Conservation (phyloP, 768 basidiomycete genomes). For the Tylopilus sp. region DNA sequence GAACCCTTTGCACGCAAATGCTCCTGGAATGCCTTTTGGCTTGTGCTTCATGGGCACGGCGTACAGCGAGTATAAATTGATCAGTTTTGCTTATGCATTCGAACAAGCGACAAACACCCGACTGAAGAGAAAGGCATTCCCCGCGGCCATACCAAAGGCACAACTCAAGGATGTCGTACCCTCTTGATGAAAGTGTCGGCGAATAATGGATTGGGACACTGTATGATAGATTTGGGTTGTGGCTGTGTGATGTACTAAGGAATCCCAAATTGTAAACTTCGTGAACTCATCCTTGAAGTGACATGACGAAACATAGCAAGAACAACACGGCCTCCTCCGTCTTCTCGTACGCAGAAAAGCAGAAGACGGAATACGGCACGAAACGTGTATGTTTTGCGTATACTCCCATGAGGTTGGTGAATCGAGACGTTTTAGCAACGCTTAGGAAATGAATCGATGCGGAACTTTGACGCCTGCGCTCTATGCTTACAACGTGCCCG, state of each 20-base stretch:
- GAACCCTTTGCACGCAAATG: conserved; percentile 34
- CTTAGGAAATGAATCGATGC: conserved; percentile 85
- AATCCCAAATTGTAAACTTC: background rate
- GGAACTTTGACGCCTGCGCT: conserved; percentile 86
- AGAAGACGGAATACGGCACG: conserved; percentile 76
- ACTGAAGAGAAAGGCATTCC: conserved; percentile 43
- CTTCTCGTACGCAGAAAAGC: conserved; percentile 87
- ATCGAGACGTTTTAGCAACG: conserved; percentile 27
- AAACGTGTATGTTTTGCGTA: conserved; percentile 50
- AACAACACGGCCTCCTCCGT: conserved; percentile 88
- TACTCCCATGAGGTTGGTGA: background rate
- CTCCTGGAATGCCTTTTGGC: conserved; percentile 42
- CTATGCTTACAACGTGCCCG: conserved; percentile 82
- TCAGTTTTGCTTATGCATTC: conserved; percentile 45
- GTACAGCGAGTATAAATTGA: conserved; percentile 42
- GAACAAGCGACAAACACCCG: conserved; percentile 57
- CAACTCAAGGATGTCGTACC: conserved; percentile 38
- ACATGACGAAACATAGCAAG: conserved; percentile 87
- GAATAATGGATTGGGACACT: no score
- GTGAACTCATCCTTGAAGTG: background rate
- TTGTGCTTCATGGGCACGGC: conserved; percentile 44
- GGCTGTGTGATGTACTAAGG: background rate
- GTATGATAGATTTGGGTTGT: no score
- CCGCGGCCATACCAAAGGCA: conserved; percentile 54
- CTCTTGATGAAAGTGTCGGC: background rate